Evolutionary conservation across 2,329 filamentous ascomycete species (phyloP).

Genomic region (Epichloe sp.): DNA sequence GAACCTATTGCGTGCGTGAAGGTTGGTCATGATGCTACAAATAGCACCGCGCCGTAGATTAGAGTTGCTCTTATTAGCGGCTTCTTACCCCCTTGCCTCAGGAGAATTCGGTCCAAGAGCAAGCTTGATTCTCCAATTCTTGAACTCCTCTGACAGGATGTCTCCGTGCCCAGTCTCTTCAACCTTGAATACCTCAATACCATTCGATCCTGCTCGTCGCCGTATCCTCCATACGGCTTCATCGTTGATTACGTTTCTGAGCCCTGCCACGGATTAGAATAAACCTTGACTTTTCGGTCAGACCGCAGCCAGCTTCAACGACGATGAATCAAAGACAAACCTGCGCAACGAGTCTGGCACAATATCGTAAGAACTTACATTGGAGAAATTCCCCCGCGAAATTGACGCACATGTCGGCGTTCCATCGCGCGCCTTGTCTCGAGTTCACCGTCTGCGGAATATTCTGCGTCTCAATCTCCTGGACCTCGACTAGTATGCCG

Average conservation of each 20-base stretch:
- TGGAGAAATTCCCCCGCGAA: slow-evolving; percentile 66
- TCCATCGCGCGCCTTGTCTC: slow-evolving; percentile 58
- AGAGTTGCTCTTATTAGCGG: not conserved
- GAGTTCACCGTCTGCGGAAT: slow-evolving; percentile 67
- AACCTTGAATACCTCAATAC: slow-evolving; percentile 61
- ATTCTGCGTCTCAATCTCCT: slow-evolving; percentile 66
- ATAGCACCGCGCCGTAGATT: not conserved
- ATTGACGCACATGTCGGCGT: slow-evolving; percentile 88
- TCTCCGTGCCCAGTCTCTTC: slow-evolving; percentile 62
- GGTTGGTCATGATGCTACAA: not conserved
- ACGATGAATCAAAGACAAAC: not conserved
- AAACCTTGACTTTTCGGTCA: not conserved
- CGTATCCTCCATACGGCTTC: slow-evolving; percentile 73
- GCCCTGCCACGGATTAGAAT: slow-evolving; percentile 31
- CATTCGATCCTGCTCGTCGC: slow-evolving; percentile 45
- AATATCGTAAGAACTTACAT: slow-evolving; percentile 38
- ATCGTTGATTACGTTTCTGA: slow-evolving; percentile 49
- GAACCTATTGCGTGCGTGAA: not conserved
- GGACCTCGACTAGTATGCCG: slow-evolving; percentile 57
- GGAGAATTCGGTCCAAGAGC: slow-evolving; percentile 19
- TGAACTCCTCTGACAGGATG: slow-evolving; percentile 66
- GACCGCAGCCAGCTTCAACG: not conserved
- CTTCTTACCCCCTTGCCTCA: not conserved
- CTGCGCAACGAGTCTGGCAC: too few species aligned
- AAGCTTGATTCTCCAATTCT: slow-evolving; percentile 56